Evolutionary conservation across 345 rosid genomes (phyloP).

Genomic region (Gossypium australe): DNA sequence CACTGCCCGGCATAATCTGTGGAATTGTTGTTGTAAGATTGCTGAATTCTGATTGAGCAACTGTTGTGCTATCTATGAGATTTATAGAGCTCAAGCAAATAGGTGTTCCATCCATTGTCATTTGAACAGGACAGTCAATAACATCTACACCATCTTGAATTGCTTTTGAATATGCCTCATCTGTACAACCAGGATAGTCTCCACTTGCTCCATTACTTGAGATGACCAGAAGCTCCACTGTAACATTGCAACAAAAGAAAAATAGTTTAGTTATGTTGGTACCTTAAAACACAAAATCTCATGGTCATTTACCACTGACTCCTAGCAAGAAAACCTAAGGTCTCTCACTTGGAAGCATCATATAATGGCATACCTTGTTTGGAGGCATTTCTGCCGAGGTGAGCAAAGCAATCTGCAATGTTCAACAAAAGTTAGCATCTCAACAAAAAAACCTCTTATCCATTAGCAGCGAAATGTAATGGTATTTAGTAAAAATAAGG

Average conservation of each 20-base stretch:
- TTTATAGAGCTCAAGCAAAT: conserved; percentile 61
- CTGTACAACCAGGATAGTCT: conserved; percentile 79
- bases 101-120: conserved; percentile 66
- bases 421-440: conserved; percentile 25
- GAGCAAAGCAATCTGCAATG: conserved; percentile 70
- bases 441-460: background rate
- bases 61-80: conserved; percentile 48
- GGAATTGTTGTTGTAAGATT: conserved; percentile 39
- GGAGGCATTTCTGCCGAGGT: conserved; percentile 51
- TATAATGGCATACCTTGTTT: conserved; percentile 43
- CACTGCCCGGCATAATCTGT: conserved; percentile 26
- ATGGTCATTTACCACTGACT: background rate
- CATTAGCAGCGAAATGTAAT: background rate
- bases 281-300: background rate
- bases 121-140: conserved; percentile 81
- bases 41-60: conserved; percentile 38
- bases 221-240: conserved; percentile 51
- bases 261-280: background rate
- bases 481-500: background rate
- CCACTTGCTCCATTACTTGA: conserved; percentile 89
- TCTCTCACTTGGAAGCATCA: conserved; percentile 2
- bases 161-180: conserved; percentile 68
- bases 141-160: conserved; percentile 66
- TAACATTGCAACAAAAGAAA: conserved; percentile 14
- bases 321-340: background rate